These are phyloP conservation scores for Wickerhamiella australiensis DNA, from an alignment of 805 yeast species.

Conservation along the genomic window DNA sequence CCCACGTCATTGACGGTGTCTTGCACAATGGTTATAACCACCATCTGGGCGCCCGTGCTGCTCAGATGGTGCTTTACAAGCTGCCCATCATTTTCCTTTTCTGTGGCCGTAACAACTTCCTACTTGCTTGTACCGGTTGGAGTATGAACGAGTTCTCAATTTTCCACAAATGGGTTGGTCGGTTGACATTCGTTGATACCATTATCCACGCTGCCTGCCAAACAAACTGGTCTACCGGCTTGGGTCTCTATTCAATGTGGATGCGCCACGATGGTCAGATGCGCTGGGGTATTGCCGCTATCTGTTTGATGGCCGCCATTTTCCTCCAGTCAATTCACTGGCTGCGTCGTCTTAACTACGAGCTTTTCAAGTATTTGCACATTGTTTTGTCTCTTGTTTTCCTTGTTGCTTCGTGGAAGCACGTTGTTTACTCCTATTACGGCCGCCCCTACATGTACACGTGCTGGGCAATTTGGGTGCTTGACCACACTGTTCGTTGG, in stretches of 20 bases:
- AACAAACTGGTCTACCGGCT: conserved; percentile 31
- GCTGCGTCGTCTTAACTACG: conserved; percentile 45
- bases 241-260: conserved; percentile 21
- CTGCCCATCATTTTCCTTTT: conserved; percentile 42
- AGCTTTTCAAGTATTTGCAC: conserved; percentile 45
- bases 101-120: conserved; percentile 58
- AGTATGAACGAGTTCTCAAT: conserved; percentile 34
- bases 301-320: conserved; percentile 20
- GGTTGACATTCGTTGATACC: conserved; percentile 38
- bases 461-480: conserved; percentile 51
- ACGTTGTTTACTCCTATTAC: conserved; percentile 23
- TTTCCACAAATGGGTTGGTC: conserved; percentile 55
- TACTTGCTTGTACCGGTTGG: conserved; percentile 40
- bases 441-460: conserved; percentile 23
- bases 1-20: neutral
- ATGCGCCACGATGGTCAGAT: conserved; percentile 3
- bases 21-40: neutral
- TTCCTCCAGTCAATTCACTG: conserved; percentile 39
- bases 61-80: conserved; percentile 18
- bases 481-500: conserved; percentile 48
- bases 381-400: conserved; percentile 43
- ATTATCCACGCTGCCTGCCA: conserved; percentile 38
- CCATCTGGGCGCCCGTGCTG: conserved; percentile 29
- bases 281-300: conserved; percentile 10
- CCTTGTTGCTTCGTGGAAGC: conserved; percentile 49